Evolutionary conservation across 495 filamentous ascomycete species (phyloP).

Genomic region (Glutinoglossum americanum): DNA sequence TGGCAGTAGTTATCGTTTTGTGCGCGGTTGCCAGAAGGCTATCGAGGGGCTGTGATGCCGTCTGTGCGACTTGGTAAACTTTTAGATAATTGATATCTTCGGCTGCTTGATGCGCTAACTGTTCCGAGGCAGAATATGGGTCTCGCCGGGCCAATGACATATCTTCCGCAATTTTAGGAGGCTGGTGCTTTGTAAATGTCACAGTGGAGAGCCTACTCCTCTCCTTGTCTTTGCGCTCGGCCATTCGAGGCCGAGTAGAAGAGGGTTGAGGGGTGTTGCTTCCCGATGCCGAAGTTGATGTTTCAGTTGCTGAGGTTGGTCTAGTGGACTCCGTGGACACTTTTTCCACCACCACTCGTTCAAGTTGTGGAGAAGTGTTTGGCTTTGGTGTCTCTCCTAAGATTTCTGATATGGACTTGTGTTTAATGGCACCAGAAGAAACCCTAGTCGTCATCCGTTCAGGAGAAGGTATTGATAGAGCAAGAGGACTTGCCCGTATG

Average conservation of each 20-base stretch:
- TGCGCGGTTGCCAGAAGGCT: constrained; percentile 50
- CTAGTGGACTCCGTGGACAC: constrained; percentile 7
- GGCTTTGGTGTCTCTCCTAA: constrained; percentile 37
- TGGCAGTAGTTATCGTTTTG: constrained; percentile 61
- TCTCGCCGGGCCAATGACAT: background rate
- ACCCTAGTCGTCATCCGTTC: constrained; percentile 42
- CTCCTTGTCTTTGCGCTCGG: constrained; percentile 37
- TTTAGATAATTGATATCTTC: constrained; percentile 51
- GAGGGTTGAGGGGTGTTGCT: constrained; percentile 21
- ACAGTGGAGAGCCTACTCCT: constrained; percentile 53
- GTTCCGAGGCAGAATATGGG: background rate
- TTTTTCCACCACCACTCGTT: constrained; percentile 4
- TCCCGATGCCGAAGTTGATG: constrained; percentile 18
- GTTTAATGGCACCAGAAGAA: constrained; percentile 42
- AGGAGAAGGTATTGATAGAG: constrained; percentile 8
- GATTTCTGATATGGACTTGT: constrained; percentile 56
- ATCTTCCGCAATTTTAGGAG: background rate
- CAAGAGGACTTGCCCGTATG: background rate
- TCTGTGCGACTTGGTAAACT: constrained; percentile 53
- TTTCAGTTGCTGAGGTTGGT: constrained; percentile 18
- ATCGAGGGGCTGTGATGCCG: constrained; percentile 38
- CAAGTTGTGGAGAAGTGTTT: constrained; percentile 13
- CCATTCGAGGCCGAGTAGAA: constrained; percentile 26
- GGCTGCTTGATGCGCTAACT: background rate
- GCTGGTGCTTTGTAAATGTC: constrained; percentile 44